Evolutionary conservation across 2,329 filamentous ascomycete genomes (phyloP).

Genomic region (Cordyceps fumosorosea): DNA sequence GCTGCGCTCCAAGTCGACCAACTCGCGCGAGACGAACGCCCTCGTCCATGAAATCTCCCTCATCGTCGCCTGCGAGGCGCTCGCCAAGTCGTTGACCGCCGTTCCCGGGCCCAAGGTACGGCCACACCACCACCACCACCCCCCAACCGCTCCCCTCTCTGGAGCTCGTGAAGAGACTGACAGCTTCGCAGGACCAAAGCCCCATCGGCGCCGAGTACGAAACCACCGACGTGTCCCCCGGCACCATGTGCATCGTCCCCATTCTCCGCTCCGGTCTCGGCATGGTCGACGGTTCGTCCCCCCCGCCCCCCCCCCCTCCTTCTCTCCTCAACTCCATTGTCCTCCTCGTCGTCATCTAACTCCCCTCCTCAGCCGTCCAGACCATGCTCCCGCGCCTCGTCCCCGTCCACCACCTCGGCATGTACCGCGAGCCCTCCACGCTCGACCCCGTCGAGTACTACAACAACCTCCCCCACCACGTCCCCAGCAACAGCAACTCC

Average conservation of each 20-base stretch:
- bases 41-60: slow-evolving; percentile 82
- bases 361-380: slow-evolving; percentile 55
- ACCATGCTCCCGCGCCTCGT: slow-evolving; percentile 73
- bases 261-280: slow-evolving; percentile 87
- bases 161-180: neutral
- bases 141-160: neutral
- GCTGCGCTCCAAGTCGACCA: slow-evolving; percentile 67
- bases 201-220: slow-evolving; percentile 73
- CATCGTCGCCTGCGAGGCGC: slow-evolving; percentile 76
- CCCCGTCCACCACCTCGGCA: slow-evolving; percentile 85
- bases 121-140: slow-evolving; percentile 1
- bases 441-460: slow-evolving; percentile 94
- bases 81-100: slow-evolving; percentile 55
- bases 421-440: slow-evolving; percentile 84
- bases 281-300: slow-evolving; percentile 70
- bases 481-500: slow-evolving; percentile 31
- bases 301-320: neutral
- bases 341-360: no score
- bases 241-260: slow-evolving; percentile 73
- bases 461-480: slow-evolving; percentile 85
- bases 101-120: slow-evolving; percentile 58
- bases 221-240: slow-evolving; percentile 55
- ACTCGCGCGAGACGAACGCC: slow-evolving; percentile 68
- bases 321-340: neutral
- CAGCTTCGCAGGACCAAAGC: slow-evolving; percentile 58